Base-by-base conservation (phyloP, 208 protist species). In the Trypanosoma theileri region DNA sequence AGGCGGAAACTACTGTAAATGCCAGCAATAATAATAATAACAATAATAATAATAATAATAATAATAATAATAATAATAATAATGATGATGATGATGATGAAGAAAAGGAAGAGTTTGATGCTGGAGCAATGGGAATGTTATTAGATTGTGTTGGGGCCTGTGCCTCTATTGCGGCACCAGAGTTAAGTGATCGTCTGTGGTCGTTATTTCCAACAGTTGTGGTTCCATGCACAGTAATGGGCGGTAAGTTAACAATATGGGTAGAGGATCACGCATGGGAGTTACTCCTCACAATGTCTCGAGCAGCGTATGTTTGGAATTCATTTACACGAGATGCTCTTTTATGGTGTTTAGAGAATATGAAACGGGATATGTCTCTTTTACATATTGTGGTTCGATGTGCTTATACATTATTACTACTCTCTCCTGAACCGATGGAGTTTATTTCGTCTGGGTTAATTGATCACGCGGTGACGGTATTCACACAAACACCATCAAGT, bases 191-290 rank as follows among this genome's bases (percentile, higher is more conserved):
- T n/a, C 71, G 60, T 28, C 48, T 85, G 12, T 95, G 90, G 85
- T 56, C 69, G 0, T 66, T 92, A 17, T 81, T 88, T 52, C 53
- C 58, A 24, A 16, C 71, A 26, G 59, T 93, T 35, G 72, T 93
- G 4, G 24, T 85, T 52, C 74, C 73, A 17, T 95, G 87, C 79
- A 95, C 79, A 0, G 19, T 50, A 26, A 72, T 82, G 17, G 77
- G 52, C 0, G 41, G 63, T 12, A 22, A 70, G 0, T 59, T 88
- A n/a, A 76, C 83, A 9, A 69, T 80, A 24, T 93, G 84, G 80
- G 87, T 67, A 21, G 86, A 93, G 75, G 90, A 95, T 57, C 44
- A 81, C 58, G 87, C 81, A 12, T 95, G 90, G 90, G 90, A 93
- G 60, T 60, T 93, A 19, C 68, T 95, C 0, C 75, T 92, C 16